Conservation (phyloP, 192 early-diverging fungal species). For the Coemansia sp. region DNA sequence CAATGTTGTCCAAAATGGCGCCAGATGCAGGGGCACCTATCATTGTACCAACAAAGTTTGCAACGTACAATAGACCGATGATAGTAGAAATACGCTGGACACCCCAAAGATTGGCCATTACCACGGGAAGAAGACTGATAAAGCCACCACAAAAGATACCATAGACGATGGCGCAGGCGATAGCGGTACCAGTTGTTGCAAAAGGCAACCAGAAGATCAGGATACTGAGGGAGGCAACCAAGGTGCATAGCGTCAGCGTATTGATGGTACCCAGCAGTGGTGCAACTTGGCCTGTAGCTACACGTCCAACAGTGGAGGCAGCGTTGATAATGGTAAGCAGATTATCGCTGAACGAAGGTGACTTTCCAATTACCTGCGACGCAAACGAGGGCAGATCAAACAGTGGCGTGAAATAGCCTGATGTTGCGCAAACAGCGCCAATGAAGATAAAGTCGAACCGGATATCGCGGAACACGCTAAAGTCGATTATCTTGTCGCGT, state of each 20-base stretch:
- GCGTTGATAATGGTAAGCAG: constrained; percentile 69
- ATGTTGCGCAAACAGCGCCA: constrained; percentile 45
- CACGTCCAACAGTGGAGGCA: constrained; percentile 61
- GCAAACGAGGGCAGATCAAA: constrained; percentile 54
- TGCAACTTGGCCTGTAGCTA: constrained; percentile 61
- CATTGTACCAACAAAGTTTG: constrained; percentile 54
- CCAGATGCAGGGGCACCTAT: constrained; percentile 56
- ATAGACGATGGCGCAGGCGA: constrained; percentile 55
- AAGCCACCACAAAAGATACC: constrained; percentile 61
- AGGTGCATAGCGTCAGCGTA: constrained; percentile 53
- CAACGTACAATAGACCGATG: constrained; percentile 57
- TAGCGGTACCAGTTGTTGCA: constrained; percentile 36
- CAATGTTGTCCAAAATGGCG: constrained; percentile 55
- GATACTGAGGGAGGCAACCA: constrained; percentile 46
- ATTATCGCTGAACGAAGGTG: constrained; percentile 46
- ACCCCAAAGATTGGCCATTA: constrained; percentile 57
- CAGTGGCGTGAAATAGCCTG: constrained; percentile 62
- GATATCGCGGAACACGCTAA: constrained; percentile 47
- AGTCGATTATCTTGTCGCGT: constrained; percentile 48
- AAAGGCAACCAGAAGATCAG: constrained; percentile 59
- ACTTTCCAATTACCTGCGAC: constrained; percentile 41
- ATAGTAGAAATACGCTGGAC: constrained; percentile 59
- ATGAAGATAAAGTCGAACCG: constrained; percentile 47
- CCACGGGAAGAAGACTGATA: constrained; percentile 57
- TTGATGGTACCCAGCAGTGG: constrained; percentile 63